Percentiles rank a stretch among this genome's conserved stretches.
These are phyloP conservation scores for Dittrichia graveolens DNA, from an alignment of 129 eudicot genomes.

Conservation along the genomic window DNA sequence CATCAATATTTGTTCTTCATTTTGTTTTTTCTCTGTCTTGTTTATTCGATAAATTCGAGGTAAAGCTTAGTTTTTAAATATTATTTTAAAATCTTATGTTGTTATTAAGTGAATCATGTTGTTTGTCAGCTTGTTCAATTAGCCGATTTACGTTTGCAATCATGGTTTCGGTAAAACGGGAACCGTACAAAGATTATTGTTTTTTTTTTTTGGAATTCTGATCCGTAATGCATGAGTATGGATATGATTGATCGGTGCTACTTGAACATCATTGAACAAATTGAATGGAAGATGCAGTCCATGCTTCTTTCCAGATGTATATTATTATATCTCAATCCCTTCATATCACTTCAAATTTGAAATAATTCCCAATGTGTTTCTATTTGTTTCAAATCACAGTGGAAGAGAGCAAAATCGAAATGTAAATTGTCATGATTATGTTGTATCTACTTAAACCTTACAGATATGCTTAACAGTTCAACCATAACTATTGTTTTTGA, in stretches of 20 bases:
- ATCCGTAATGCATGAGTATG: slow-evolving; percentile 11
- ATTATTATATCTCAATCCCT: not conserved
- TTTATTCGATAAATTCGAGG: slow-evolving; percentile 20
- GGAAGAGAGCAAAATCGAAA: not conserved
- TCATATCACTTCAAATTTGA: not conserved
- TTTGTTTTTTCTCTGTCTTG: not conserved
- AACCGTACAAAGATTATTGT: not conserved
- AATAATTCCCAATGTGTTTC: not conserved
- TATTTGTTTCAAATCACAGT: not conserved
- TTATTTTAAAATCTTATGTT: not conserved
- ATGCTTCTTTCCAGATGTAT: not conserved
- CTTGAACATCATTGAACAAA: not conserved
- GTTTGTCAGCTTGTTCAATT: slow-evolving; percentile 3
- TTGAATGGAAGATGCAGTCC: not conserved
- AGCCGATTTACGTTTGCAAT: not conserved
- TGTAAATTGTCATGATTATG: not conserved
- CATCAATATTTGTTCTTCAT: not conserved
- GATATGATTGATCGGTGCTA: not conserved
- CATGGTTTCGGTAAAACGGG: slow-evolving; percentile 5
- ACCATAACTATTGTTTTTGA: not conserved
- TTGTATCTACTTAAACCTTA: not conserved
- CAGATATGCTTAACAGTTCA: not conserved
- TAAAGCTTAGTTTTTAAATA: not conserved
- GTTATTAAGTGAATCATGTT: not conserved
- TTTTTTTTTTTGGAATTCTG: not conserved